Base-by-base conservation (phyloP, 177 flowering plant genomes). In the Telopea speciosissima region DNA sequence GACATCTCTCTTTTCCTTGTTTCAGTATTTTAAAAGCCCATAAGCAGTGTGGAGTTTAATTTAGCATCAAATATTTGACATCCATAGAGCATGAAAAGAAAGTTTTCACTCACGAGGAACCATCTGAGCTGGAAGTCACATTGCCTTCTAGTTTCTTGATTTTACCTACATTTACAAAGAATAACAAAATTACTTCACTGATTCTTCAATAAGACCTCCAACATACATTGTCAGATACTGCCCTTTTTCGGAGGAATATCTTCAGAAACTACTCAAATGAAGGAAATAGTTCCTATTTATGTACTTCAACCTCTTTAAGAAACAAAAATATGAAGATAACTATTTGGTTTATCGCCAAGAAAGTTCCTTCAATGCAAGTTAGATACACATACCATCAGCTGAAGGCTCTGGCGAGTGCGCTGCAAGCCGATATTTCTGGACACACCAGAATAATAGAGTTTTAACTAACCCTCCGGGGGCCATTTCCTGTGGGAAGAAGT, bases 371-470 rank as follows among this genome's bases (percentile, higher is more conserved):
- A 40, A 60, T 42, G 63, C 23, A 69, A 67, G 45, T 25, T n/a
- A 36, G 63, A 28, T 62, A 62, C 16, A 63, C 86, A 25, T 85
- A 92, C 99, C 99, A 77, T 94, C 97, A 71, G 91, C 81, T 69
- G 92, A 77, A 14, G 92, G 81, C 67, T 91, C 96, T 9, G 97
- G 99, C 14, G 88, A 87, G 79, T 83, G 91, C 62, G 91, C 92
- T 68, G 99, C 97, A 70, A 95, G 92, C 67, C 99, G 91, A 73
- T 92, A 95, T 88, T 95, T 95, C 99, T 95, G 92, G 54, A 81
- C 36, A 63, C 65, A 79, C 25, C 63, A 72, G 1, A 70, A 70
- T 70, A 24, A 71, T 58, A 16, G 61, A 58, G 61, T 58, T 58
- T 58, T n/a, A 58, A 58, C 22, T 7, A 52, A 54, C 14, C 23